A percentile compares a stretch with the other conserved stretches of the same genome.
Evolutionary conservation across 116 monocot genomes (phyloP).

Genomic region (Dioscorea cayenensis): DNA sequence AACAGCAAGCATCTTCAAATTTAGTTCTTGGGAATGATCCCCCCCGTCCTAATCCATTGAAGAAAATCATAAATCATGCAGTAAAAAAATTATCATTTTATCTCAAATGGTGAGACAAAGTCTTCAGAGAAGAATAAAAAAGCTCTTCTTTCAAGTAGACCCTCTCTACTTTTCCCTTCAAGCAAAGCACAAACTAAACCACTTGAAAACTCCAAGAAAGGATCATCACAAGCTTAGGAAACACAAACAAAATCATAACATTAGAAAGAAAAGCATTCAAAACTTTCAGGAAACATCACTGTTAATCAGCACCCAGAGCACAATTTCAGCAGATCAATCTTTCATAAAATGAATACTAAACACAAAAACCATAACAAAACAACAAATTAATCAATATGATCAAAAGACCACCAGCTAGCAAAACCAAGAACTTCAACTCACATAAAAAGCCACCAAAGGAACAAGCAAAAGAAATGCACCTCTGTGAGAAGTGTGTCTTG

Average conservation of each 20-base stretch:
- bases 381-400: neutral
- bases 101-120: neutral
- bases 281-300: too few species aligned
- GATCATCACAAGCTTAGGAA: neutral
- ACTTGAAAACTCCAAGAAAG: neutral
- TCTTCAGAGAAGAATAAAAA: neutral
- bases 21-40: too few species aligned
- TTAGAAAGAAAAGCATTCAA: neutral
- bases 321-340: neutral
- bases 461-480: constrained; percentile 4
- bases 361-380: neutral
- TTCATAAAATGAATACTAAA: too few species aligned
- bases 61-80: neutral
- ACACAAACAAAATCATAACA: neutral
- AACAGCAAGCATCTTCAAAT: too few species aligned
- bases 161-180: neutral
- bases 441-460: neutral
- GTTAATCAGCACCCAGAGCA: too few species aligned
- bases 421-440: neutral
- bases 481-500: neutral
- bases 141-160: neutral
- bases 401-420: neutral
- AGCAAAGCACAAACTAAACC: neutral
- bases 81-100: neutral
- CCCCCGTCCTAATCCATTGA: neutral